A percentile compares a stretch with the other conserved stretches of the same genome.
Conservation (phyloP, 805 yeast species). For the Suhomyces tanzawaensis region DNA sequence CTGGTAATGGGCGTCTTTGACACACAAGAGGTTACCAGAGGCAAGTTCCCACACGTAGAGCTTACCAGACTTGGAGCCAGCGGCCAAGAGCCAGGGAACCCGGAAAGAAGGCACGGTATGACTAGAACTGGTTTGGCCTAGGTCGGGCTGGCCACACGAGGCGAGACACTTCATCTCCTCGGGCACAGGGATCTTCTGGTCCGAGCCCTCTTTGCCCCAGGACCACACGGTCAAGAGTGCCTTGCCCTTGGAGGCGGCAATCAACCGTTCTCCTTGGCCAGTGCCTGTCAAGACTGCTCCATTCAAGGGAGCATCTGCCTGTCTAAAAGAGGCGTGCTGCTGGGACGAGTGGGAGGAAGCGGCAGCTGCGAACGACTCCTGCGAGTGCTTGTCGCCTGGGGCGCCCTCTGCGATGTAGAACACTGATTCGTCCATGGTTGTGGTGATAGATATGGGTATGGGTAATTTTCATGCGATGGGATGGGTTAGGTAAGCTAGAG, state of each 20-base stretch:
- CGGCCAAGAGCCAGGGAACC: slow-evolving; percentile 66
- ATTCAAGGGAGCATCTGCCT: slow-evolving; percentile 45
- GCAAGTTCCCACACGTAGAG: slow-evolving; percentile 81
- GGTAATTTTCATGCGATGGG: neutral
- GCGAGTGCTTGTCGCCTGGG: slow-evolving; percentile 44
- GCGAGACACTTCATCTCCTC: slow-evolving; percentile 66
- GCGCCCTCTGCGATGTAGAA: slow-evolving; percentile 46
- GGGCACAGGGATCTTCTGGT: slow-evolving; percentile 81
- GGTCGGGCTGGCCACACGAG: slow-evolving; percentile 37
- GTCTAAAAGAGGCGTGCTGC: slow-evolving; percentile 50
- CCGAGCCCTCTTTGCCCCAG: slow-evolving; percentile 68
- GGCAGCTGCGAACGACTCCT: slow-evolving; percentile 39
- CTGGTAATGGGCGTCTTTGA: slow-evolving; percentile 84
- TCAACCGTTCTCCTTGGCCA: slow-evolving; percentile 49
- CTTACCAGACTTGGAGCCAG: slow-evolving; percentile 73
- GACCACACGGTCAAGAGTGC: slow-evolving; percentile 74
- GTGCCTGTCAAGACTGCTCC: slow-evolving; percentile 49
- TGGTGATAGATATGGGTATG: neutral
- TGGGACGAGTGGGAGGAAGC: slow-evolving; percentile 48
- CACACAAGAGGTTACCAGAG: slow-evolving; percentile 72
- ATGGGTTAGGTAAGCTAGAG: neutral
- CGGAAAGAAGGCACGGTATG: slow-evolving; percentile 41
- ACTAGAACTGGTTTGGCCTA: slow-evolving; percentile 13
- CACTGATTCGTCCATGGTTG: slow-evolving; percentile 49
- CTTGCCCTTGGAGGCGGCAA: slow-evolving; percentile 65